phyloP scores from a whole-genome alignment of 345 rosid species.

The Sisymbrium altissimum region DNA sequence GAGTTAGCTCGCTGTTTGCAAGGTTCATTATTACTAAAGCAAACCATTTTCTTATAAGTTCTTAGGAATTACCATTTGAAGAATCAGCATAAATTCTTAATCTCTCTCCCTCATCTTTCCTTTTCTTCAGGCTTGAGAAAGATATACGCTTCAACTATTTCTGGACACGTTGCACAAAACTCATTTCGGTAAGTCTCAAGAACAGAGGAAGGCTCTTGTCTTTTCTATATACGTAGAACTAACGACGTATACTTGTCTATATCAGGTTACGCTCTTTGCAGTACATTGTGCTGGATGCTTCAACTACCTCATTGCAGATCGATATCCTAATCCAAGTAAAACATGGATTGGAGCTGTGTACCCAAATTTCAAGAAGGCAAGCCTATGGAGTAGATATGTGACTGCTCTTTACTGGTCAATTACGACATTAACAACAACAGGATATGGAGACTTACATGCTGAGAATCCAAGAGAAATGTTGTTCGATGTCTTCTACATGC shows the following conservation, averaged over 20 bases:
- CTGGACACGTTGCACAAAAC: slow-evolving; percentile 93
- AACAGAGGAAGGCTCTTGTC: too few relatives aligned
- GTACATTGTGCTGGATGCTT: slow-evolving; percentile 99
- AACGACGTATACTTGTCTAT: too few relatives aligned
- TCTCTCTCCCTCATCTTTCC: background rate
- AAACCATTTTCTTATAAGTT: slow-evolving; percentile 1
- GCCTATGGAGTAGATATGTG: slow-evolving; percentile 78
- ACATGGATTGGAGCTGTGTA: slow-evolving; percentile 87
- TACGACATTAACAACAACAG: slow-evolving; percentile 90
- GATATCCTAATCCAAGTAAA: slow-evolving; percentile 69
- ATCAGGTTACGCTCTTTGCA: slow-evolving; percentile 83
- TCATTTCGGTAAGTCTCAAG: slow-evolving; percentile 59
- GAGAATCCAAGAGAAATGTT: slow-evolving; percentile 94
- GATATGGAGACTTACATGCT: slow-evolving; percentile 95
- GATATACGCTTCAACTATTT: slow-evolving; percentile 95
- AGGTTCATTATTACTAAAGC: slow-evolving; percentile 47
- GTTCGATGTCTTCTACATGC: slow-evolving; percentile 82
- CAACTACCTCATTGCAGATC: slow-evolving; percentile 80
- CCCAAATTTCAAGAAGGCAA: slow-evolving; percentile 71
- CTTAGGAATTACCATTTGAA: background rate
- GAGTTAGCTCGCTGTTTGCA: slow-evolving; percentile 94
- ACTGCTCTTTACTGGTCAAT: slow-evolving; percentile 92
- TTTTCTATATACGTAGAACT: too few relatives aligned
- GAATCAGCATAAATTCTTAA: slow-evolving; percentile 20
- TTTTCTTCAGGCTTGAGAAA: slow-evolving; percentile 78